Conservation (phyloP, 2,329 filamentous ascomycete genomes). For the Pestalotiopsis sp. region DNA sequence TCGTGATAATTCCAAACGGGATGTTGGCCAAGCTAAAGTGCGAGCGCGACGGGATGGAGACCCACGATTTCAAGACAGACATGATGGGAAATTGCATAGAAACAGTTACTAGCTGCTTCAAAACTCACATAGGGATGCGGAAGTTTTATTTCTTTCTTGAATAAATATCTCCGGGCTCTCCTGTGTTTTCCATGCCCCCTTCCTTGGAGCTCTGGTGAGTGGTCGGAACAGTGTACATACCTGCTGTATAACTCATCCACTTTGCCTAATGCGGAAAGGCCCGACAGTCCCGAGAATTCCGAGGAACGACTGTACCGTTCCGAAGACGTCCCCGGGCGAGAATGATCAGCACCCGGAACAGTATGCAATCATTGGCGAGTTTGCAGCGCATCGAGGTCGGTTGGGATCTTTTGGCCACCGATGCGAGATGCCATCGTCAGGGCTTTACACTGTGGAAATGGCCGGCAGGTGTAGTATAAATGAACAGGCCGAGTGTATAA, state of each 20-base stretch:
- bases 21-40: conserved; percentile 78
- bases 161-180: neutral
- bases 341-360: neutral
- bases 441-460: neutral
- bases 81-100: neutral
- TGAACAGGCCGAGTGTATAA: neutral
- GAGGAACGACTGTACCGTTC: neutral
- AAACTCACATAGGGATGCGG: no score
- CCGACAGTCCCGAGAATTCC: neutral
- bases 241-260: neutral
- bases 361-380: neutral
- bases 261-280: neutral
- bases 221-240: neutral
- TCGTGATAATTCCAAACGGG: conserved; percentile 81
- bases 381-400: neutral
- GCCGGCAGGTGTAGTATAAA: neutral
- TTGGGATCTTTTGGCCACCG: neutral
- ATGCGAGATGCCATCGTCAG: neutral
- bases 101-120: no score
- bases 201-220: neutral
- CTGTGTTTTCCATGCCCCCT: neutral
- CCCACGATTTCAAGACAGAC: neutral
- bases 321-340: neutral
- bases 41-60: neutral
- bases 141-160: neutral